phyloP scores from a whole-genome alignment of 352 stramenopile genomes.

The Phytophthora boehmeriae region DNA sequence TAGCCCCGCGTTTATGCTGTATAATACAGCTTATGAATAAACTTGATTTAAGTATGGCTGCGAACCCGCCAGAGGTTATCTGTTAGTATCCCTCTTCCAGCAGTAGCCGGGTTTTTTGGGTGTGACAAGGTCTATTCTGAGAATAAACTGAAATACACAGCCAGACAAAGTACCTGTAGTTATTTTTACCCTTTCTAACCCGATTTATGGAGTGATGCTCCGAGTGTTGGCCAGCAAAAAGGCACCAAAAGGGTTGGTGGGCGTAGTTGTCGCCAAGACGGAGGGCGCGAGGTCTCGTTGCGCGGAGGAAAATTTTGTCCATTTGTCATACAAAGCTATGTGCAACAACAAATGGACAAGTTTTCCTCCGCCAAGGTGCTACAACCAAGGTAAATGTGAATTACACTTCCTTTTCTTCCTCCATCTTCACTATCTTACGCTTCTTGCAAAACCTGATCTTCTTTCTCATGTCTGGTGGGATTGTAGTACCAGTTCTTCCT shows the following conservation, averaged over 20 bases:
- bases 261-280: background rate
- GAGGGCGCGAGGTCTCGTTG: background rate
- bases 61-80: slow-evolving; percentile 9
- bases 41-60: slow-evolving; percentile 25
- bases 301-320: slow-evolving; percentile 10
- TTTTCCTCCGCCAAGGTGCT: background rate
- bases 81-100: slow-evolving; percentile 2
- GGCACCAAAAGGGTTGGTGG: slow-evolving; percentile 9
- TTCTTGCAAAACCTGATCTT: slow-evolving; percentile 19
- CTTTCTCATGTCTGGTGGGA: slow-evolving; percentile 7
- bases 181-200: background rate
- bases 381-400: background rate
- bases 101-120: no score
- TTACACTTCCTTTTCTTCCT: background rate
- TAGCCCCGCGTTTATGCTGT: slow-evolving; percentile 22
- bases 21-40: slow-evolving; percentile 22
- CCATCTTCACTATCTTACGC: slow-evolving; percentile 5
- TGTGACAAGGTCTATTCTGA: background rate
- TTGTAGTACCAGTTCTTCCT: slow-evolving; percentile 13
- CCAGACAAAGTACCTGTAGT: background rate
- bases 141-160: background rate
- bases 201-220: slow-evolving; percentile 2
- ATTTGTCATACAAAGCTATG: slow-evolving; percentile 9
- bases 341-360: background rate
- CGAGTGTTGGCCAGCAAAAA: background rate